Evolutionary conservation across 2,329 filamentous ascomycete species (phyloP).

Genomic region (Aspergillus udagawae): DNA sequence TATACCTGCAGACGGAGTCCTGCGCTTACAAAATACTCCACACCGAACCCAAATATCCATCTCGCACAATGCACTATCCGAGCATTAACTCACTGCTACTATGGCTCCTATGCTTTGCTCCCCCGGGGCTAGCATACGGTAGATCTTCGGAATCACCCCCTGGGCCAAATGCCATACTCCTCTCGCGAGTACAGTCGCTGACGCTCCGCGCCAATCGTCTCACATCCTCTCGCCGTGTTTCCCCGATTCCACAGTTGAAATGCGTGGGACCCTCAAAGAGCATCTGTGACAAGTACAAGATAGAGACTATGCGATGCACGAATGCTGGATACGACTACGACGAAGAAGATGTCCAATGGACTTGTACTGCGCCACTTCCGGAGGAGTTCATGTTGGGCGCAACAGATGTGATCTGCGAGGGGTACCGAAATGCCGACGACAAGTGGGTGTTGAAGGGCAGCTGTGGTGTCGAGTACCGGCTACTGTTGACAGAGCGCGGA

Average conservation of each 20-base stretch:
- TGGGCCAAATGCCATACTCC: conserved; percentile 51
- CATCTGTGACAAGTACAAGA: conserved; percentile 64
- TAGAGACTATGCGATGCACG: conserved; percentile 83
- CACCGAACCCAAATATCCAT: background rate
- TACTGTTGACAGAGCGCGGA: conserved; percentile 73
- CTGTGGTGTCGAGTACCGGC: conserved; percentile 85
- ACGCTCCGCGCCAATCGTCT: conserved; percentile 66
- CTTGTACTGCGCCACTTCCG: conserved; percentile 66
- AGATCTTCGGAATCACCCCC: conserved; percentile 29
- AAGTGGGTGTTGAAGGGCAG: conserved; percentile 85
- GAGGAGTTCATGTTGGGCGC: conserved; percentile 69
- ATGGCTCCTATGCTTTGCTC: conserved; percentile 16
- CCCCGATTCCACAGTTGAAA: conserved; percentile 71
- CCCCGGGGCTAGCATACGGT: conserved; percentile 15
- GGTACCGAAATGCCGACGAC: conserved; percentile 72
- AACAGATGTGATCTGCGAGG: conserved; percentile 91
- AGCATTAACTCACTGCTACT: conserved; percentile 13
- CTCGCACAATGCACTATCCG: conserved; percentile 17
- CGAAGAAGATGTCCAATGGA: conserved; percentile 82
- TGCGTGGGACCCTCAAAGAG: conserved; percentile 64
- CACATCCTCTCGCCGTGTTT: conserved; percentile 72
- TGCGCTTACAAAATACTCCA: background rate
- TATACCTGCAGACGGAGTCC: background rate
- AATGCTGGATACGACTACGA: conserved; percentile 81
- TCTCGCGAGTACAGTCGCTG: conserved; percentile 68